Conservation (phyloP, 768 basidiomycete genomes). For the Suillus discolor region DNA sequence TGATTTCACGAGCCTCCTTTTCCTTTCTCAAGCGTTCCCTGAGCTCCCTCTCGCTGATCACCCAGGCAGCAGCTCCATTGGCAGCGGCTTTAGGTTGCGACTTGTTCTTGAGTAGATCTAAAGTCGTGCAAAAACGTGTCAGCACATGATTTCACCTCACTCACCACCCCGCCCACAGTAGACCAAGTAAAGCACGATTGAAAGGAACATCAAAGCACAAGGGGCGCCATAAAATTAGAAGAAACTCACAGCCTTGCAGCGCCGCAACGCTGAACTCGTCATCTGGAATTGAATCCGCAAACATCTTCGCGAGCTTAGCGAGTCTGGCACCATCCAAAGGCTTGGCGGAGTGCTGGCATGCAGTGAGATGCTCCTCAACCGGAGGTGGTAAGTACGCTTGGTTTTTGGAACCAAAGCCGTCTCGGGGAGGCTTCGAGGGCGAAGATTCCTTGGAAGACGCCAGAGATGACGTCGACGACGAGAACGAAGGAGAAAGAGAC, state of each 20-base stretch:
- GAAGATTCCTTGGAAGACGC: conserved; percentile 30
- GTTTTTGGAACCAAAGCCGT: conserved; percentile 54
- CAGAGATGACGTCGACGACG: conserved; percentile 45
- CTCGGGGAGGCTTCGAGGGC: conserved; percentile 18
- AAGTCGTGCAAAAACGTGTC: conserved; percentile 18
- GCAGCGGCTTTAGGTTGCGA: conserved; percentile 79
- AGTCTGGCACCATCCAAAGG: conserved; percentile 68
- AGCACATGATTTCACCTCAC: conserved; percentile 26
- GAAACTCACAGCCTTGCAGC: conserved; percentile 82
- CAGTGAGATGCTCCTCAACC: conserved; percentile 57
- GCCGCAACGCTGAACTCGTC: conserved; percentile 89
- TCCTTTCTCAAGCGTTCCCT: conserved; percentile 72
- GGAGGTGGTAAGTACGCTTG: conserved; percentile 67
- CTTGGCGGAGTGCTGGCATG: conserved; percentile 62
- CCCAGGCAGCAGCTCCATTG: conserved; percentile 68
- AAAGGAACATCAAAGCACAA: conserved; percentile 15
- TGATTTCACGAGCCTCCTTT: conserved; percentile 68
- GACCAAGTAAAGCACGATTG: conserved; percentile 21
- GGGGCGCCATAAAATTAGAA: conserved; percentile 19
- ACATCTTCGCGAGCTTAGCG: conserved; percentile 69
- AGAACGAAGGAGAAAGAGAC: conserved; percentile 45
- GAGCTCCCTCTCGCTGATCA: conserved; percentile 73
- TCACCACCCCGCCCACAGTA: conserved; percentile 21
- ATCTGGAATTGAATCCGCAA: conserved; percentile 82
- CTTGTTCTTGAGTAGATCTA: conserved; percentile 85